A percentile compares a stretch with the other conserved stretches of the same genome.
Conservation (phyloP, 164 flowering plant genomes). For the Euptelea pleiosperma region DNA sequence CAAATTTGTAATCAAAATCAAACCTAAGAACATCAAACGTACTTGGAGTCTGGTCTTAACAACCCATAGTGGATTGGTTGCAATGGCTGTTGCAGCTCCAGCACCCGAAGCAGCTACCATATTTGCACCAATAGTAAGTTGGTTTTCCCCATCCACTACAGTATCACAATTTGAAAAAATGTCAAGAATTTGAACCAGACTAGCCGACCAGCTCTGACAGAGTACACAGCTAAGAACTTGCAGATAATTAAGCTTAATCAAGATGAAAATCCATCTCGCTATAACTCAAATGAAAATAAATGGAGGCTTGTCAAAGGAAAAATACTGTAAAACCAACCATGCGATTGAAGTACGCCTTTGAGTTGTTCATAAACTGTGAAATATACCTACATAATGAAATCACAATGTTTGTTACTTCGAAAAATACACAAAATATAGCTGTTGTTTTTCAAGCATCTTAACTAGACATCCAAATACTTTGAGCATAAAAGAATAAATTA, state of each 20-base stretch:
- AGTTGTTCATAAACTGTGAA: conserved; percentile 79
- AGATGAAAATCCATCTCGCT: background rate
- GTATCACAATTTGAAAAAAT: conserved; percentile 5
- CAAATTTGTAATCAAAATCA: too few species aligned
- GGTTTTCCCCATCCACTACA: conserved; percentile 37
- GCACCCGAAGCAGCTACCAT: conserved; percentile 91
- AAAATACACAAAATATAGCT: conserved; percentile 5
- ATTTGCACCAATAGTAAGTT: conserved; percentile 63
- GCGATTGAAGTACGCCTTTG: conserved; percentile 52
- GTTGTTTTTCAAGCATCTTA: background rate
- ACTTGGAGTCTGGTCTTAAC: conserved; percentile 97
- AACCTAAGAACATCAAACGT: conserved; percentile 29
- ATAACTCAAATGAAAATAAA: too few species aligned
- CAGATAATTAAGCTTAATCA: background rate
- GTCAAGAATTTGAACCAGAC: conserved; percentile 1
- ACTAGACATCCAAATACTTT: background rate
- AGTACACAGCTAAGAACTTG: background rate
- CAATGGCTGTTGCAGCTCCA: conserved; percentile 83
- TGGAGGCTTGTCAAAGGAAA: too few species aligned
- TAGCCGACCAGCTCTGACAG: background rate
- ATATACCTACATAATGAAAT: conserved; percentile 65
- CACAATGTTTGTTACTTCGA: conserved; percentile 19
- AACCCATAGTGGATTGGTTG: conserved; percentile 98
- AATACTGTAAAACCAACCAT: conserved; percentile 49
- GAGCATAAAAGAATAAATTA: background rate